Evolutionary conservation across 306 rosid species (phyloP), one percentile per base, ranked within the genome.

Genomic region (Styphnolobium japonicum): DNA sequence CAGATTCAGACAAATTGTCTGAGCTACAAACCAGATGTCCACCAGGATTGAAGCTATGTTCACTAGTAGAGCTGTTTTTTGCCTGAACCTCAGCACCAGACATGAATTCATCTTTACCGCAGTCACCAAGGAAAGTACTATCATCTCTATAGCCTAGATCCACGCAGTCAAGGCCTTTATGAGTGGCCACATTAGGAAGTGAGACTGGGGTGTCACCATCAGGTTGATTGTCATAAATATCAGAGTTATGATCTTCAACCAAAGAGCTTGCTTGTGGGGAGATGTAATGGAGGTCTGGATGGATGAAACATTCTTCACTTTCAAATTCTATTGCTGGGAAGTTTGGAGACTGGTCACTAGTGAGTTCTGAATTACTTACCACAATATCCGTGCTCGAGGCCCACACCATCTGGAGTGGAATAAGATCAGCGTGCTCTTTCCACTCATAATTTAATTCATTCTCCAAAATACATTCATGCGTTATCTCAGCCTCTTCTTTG

Each of bases 261-360:
- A 71, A 61, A 76, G 86, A 71, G 4, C 77, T 66, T 73, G 27
- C 74, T 79, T 79, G 82, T 36, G 68, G 46, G 43, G 23, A 80
- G 67, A 63, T 65, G 74, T 51, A 81, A 63, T 62, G 56, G 37
- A 36, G 73, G 80, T 76, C 81, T n/a, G 34, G 52, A 73, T 80
- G 67, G 45, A 67, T 42, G 52, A 61, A 48, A 73, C 57, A 62
- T 22, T 76, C 89, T 53, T 76, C 86, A 27, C 60, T 71, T 45
- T 40, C 81, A 67, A 79, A 82, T 84, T 91, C 89, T 78, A 84
- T 58, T 70, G 83, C 87, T 7, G 81, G 79, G 33, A 79, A 70
- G 88, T 72, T 75, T 61, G 80, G 48, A 74, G 37, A 36, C 69
- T 66, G 80, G 23, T 77, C 61, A 63, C 42, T 62, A 19, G 42